A percentile compares a stretch with the other conserved stretches of the same genome.
Evolutionary conservation across 176 grass and related monocot species (phyloP).

Genomic region (Aegilops tauschii): DNA sequence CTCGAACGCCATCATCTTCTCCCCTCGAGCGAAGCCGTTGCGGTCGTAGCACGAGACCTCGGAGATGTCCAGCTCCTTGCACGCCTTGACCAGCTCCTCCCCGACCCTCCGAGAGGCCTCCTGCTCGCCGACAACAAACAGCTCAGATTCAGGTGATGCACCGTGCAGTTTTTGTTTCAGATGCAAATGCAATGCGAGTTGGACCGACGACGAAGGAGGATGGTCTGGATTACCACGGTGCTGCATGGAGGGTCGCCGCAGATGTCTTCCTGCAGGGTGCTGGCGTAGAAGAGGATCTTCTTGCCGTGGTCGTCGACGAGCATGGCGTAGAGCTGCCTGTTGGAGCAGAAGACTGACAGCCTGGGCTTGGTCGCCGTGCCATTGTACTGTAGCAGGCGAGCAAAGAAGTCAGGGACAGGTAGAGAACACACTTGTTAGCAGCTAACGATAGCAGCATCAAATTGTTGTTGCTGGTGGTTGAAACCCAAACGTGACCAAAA

Average conservation of each 20-base stretch:
- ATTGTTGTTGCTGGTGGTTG: too few relatives aligned
- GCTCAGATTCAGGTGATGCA: neutral
- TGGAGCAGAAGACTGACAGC: slow-evolving; percentile 89
- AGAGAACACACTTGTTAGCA: too few relatives aligned
- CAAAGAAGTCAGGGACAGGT: too few relatives aligned
- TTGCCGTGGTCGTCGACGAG: slow-evolving; percentile 86
- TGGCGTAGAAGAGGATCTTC: slow-evolving; percentile 80
- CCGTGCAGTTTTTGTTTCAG: neutral
- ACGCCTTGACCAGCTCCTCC: slow-evolving; percentile 65
- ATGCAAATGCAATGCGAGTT: neutral
- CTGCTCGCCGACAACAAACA: slow-evolving; percentile 26
- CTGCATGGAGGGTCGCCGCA: slow-evolving; percentile 49
- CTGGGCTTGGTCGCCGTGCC: slow-evolving; percentile 74
- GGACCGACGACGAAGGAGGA: neutral
- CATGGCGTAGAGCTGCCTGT: slow-evolving; percentile 79
- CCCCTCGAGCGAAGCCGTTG: slow-evolving; percentile 80
- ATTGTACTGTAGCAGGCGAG: slow-evolving; percentile 49
- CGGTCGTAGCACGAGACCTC: slow-evolving; percentile 86
- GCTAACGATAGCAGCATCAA: too few relatives aligned
- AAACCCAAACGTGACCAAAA: too few relatives aligned
- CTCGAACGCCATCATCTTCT: slow-evolving; percentile 83
- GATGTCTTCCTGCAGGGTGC: slow-evolving; percentile 78
- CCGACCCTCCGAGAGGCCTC: slow-evolving; percentile 74
- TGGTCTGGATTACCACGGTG: slow-evolving; percentile 29
- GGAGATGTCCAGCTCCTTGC: slow-evolving; percentile 57